A percentile compares a stretch with the other conserved stretches of the same genome.
These are phyloP conservation scores for Aspergillus udagawae DNA, from an alignment of 2,329 filamentous ascomycete species.

Conservation along the genomic window DNA sequence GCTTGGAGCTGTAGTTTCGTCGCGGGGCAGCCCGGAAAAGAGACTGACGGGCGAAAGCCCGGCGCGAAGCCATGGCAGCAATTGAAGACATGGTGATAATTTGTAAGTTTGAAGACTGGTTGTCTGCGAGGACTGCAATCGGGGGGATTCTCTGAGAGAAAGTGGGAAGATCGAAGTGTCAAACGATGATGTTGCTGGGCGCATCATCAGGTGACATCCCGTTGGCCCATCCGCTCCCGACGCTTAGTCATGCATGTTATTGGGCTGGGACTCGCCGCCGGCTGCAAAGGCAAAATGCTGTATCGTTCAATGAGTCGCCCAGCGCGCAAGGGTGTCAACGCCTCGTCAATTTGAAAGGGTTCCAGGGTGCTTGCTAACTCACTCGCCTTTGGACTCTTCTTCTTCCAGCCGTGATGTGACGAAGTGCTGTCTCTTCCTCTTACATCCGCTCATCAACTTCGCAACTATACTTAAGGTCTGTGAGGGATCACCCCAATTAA, in stretches of 20 bases:
- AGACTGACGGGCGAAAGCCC: conserved; percentile 39
- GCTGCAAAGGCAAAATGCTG: conserved; percentile 15
- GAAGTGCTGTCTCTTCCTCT: neutral
- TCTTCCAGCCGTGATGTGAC: neutral
- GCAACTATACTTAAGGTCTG: neutral
- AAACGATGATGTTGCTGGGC: conserved; percentile 32
- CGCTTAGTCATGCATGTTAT: conserved; percentile 16
- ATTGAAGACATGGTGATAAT: conserved; percentile 39
- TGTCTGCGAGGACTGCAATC: conserved; percentile 13
- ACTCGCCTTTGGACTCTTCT: neutral
- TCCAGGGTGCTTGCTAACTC: neutral
- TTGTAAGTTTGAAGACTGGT: conserved; percentile 12
- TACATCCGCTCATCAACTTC: neutral
- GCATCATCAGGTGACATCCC: conserved; percentile 26
- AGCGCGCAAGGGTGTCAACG: neutral
- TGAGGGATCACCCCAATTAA: neutral
- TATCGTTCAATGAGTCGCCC: conserved; percentile 1
- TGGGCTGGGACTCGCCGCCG: conserved; percentile 6
- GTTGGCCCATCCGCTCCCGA: conserved; percentile 13
- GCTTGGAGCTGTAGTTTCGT: conserved; percentile 39
- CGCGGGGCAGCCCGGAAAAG: conserved; percentile 39
- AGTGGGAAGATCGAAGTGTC: conserved; percentile 27
- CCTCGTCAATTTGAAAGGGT: neutral
- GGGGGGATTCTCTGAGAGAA: conserved; percentile 10
- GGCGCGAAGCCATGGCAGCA: conserved; percentile 39